Base-by-base conservation (phyloP, 2,329 filamentous ascomycete species). In the Leptographium galeiforme region DNA sequence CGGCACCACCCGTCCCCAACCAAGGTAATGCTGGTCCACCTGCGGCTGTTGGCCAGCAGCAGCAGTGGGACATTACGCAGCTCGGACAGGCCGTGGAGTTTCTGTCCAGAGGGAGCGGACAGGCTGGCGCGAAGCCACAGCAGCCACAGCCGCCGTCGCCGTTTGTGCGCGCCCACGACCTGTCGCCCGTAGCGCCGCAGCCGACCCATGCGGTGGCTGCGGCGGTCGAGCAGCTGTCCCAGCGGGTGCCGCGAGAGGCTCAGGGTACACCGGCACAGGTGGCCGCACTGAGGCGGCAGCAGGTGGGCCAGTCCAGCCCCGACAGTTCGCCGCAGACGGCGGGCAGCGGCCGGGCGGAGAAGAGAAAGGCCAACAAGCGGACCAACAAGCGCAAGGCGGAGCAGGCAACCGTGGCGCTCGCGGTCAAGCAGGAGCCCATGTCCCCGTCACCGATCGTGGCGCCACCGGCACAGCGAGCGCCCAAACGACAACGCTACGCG, bases 111-210 rank as follows among this genome's bases (percentile, higher is more conserved):
- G 51, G n/a, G 18, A 39, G 45, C 45, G 51, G 44, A 10, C 51
- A 48, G 51, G 30, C 52, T 8, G 33, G 33, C 18, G 30, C 12
- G 25, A 19, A 40, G 44, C 47, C 14, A 43, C 38, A 16, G 50
- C 41, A 33, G 47, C 25, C 25, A 25, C 25, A 76, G 13, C 57
- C 53, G 8, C 55, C 57, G 6, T 58, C 57, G 2, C 57, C 82
- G 51, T 71, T 90, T 55, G 74, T 90, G 61, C 81, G 82, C 63
- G 83, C 82, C 60, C 84, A 89, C 64, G 83, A 90, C 61, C 78
- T 82, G 50, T 83, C 82, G 39, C 85, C 84, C 44, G 70, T 84
- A 63, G 87, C 87, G 51, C 86, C 87, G 32, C 86, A 87, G 62
- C 85, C 87, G 52, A 81, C 82, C 49, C 84, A 87, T 63, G 81